These are phyloP conservation scores for Citrus inodora DNA, from an alignment of 345 rosid genomes.

Conservation along the genomic window DNA sequence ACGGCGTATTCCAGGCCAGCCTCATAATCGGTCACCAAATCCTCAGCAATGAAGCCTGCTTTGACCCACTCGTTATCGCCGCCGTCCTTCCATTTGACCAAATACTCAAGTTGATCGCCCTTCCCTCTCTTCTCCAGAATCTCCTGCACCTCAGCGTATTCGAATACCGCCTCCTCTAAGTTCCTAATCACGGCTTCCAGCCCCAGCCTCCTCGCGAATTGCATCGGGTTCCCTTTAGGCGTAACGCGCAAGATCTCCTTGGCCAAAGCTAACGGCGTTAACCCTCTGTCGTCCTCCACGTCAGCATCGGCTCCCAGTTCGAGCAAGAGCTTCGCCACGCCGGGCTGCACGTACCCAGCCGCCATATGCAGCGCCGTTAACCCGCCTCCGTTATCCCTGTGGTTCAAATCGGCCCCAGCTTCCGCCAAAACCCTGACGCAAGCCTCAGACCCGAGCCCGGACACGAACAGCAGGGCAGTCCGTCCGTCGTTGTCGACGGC, in stretches of 20 bases:
- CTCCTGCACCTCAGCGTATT: conserved; percentile 84
- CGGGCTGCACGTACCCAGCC: conserved; percentile 81
- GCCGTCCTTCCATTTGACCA: conserved; percentile 87
- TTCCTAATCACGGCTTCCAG: conserved; percentile 53
- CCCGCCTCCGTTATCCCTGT: conserved; percentile 65
- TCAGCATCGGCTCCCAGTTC: conserved; percentile 78
- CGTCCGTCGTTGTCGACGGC: conserved; percentile 80
- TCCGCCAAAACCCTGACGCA: conserved; percentile 68
- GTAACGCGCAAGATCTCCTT: conserved; percentile 64
- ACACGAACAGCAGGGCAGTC: conserved; percentile 76
- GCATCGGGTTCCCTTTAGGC: conserved; percentile 80
- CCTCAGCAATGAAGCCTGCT: conserved; percentile 12
- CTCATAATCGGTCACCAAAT: conserved; percentile 55
- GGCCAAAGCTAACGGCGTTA: conserved; percentile 69
- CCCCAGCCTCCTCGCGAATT: conserved; percentile 72
- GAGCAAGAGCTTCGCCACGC: conserved; percentile 45
- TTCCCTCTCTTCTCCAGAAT: conserved; percentile 78
- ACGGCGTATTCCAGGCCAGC: conserved; percentile 83
- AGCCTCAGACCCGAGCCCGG: conserved; percentile 77
- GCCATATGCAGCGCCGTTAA: conserved; percentile 91
- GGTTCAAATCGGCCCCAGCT: conserved; percentile 66
- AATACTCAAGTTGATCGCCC: conserved; percentile 60
- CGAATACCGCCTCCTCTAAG: conserved; percentile 56
- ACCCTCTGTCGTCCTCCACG: conserved; percentile 58
- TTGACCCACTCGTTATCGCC: conserved; percentile 78